Evolutionary conservation across 2,329 filamentous ascomycete species (phyloP).

Genomic region (Incumbomyces lentus): DNA sequence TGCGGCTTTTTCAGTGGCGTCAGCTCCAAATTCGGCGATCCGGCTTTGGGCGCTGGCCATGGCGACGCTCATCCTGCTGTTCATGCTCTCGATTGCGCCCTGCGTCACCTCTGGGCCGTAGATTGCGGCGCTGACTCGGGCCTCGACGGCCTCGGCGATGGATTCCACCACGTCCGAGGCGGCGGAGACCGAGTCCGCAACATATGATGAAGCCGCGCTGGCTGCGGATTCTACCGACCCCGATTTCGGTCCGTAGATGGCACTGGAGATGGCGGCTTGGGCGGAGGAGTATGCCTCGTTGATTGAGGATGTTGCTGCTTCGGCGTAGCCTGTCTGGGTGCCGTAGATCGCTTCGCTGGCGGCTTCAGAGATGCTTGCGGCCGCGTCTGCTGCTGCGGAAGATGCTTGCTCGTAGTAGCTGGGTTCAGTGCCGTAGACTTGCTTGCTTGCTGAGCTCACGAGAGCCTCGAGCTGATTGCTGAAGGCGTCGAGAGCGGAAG

Average conservation of each 20-base stretch:
- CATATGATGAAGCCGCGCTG: conserved; percentile 35
- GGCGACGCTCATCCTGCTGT: conserved; percentile 23
- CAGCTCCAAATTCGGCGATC: conserved; percentile 21
- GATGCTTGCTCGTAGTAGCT: conserved; percentile 45
- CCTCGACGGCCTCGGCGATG: conserved; percentile 12
- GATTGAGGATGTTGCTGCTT: conserved; percentile 45
- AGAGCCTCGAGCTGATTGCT: conserved; percentile 47
- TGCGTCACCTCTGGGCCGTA: conserved; percentile 34
- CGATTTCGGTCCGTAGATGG: conserved; percentile 44
- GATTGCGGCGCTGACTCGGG: conserved; percentile 33
- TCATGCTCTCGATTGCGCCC: conserved; percentile 27
- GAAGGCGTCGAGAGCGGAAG: conserved; percentile 48
- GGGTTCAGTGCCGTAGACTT: conserved; percentile 48
- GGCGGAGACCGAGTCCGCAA: conserved; percentile 30
- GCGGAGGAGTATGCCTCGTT: conserved; percentile 46
- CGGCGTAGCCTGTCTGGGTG: conserved; percentile 40
- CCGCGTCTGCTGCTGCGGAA: conserved; percentile 43
- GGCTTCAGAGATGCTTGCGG: conserved; percentile 34
- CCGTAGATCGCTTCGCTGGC: conserved; percentile 48
- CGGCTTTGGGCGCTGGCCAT: conserved; percentile 28
- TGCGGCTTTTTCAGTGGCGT: conserved; percentile 21
- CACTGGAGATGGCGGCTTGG: conserved; percentile 44
- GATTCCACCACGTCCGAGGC: conserved; percentile 20
- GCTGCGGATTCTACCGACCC: conserved; percentile 36
- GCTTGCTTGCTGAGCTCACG: conserved; percentile 48